These are phyloP conservation scores for Mentha longifolia DNA, from an alignment of 257 asterid species.

Conservation along the genomic window DNA sequence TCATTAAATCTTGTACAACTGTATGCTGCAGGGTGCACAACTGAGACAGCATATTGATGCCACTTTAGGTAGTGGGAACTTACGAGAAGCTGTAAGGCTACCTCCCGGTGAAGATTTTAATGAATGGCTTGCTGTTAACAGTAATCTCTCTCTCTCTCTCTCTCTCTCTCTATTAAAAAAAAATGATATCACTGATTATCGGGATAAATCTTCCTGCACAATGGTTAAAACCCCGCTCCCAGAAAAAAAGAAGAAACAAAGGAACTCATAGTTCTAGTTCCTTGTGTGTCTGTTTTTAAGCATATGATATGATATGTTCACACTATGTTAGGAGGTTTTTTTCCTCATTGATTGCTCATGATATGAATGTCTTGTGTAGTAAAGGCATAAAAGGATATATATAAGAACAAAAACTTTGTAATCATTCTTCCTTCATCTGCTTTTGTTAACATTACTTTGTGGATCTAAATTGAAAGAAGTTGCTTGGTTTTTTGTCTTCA, in stretches of 20 bases:
- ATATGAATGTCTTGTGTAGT: constrained; percentile 4
- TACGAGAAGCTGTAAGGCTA: constrained; percentile 92
- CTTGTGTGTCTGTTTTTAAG: neutral
- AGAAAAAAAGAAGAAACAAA: too few relatives aligned
- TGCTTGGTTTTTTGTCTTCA: constrained; percentile 50
- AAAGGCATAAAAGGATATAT: neutral
- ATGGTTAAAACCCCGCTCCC: neutral
- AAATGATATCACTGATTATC: neutral
- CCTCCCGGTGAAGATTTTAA: constrained; percentile 95
- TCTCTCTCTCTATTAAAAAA: too few relatives aligned
- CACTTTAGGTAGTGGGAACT: constrained; percentile 90
- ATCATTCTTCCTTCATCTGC: constrained; percentile 7
- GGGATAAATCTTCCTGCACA: neutral
- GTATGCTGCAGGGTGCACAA: constrained; percentile 77
- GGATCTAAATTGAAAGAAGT: constrained; percentile 41
- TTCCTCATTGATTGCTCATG: constrained; percentile 15
- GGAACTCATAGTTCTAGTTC: too few relatives aligned
- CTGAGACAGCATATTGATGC: constrained; percentile 90
- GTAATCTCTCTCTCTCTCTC: constrained; percentile 50
- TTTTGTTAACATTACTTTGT: constrained; percentile 18
- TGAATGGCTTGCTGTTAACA: constrained; percentile 96
- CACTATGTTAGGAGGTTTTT: neutral
- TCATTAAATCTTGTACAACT: constrained; percentile 17
- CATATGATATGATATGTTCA: constrained; percentile 1
- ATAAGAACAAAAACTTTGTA: neutral